Base-by-base conservation (phyloP, 768 basidiomycete species). In the Boletus patriciae region DNA sequence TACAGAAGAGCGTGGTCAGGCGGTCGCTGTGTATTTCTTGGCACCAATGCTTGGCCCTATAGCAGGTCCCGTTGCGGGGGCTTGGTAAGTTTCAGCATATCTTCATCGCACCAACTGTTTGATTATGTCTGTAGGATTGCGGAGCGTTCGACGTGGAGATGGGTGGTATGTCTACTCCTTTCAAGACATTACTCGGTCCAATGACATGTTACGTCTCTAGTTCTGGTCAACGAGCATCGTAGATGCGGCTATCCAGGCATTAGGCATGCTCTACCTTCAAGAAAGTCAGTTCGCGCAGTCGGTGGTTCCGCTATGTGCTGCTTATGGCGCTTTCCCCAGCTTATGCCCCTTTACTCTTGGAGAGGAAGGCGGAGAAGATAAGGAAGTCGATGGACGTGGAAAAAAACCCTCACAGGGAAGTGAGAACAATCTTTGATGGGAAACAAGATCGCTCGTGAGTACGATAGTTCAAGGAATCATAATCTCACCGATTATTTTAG, bases 151-250 rank as follows among this genome's bases (percentile, higher is more conserved):
- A 84, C 84, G 0, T 90, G 88, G 88, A 74, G 85, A 67, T 89
- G 86, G 87, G 86, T 88, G 31, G 83, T 82, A 68, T 41, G 82
- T 76, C 6, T 37, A 13, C 4, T 43, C 21, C 4, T 41, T 37
- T 38, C 3, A 0, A 18, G 3, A 7, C 12, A 0, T 43, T 16
- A 13, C 19, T 37, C 21, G 8, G 12, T 27, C 16, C 4, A 7
- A 51, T 51, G 11, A 11, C 10, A 10, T 11, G 31, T 29, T 44
- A 16, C 13, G 3, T 36, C 19, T 45, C 40, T 61, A 84, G 79
- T 90, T 89, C 67, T 87, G 86, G 82, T 80, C 85, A 0, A 84
- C 85, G 5, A 81, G 76, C 34, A 84, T 88, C 37, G 74, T 79
- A 0, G 84, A 82, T 57, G 83, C 73, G 0, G 58, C 67, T 31